phyloP scores from a whole-genome alignment of 495 filamentous ascomycete species.

The Letharia lupina region DNA sequence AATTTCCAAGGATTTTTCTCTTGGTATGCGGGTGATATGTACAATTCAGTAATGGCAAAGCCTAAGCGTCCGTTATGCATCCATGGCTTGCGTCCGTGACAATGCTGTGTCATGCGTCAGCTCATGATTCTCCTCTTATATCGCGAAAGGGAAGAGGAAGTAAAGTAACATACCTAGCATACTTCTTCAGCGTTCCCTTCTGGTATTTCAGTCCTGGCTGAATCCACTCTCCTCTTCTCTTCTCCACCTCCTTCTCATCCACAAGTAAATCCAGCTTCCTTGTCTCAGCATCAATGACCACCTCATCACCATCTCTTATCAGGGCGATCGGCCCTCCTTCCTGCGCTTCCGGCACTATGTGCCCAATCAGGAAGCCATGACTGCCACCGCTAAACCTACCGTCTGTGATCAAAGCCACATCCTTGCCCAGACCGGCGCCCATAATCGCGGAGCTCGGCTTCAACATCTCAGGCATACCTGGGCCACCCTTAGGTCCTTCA shows the following conservation, averaged over 20 bases:
- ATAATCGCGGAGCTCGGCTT: slow-evolving; percentile 78
- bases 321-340: slow-evolving; percentile 51
- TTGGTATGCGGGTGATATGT: neutral
- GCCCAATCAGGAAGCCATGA: slow-evolving; percentile 50
- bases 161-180: slow-evolving; percentile 42
- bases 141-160: neutral
- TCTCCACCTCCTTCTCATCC: slow-evolving; percentile 52
- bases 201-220: slow-evolving; percentile 58
- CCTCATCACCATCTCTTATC: slow-evolving; percentile 44
- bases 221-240: slow-evolving; percentile 55
- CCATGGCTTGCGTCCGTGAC: slow-evolving; percentile 72
- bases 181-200: slow-evolving; percentile 71
- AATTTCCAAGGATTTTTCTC: neutral
- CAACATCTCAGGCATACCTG: slow-evolving; percentile 74
- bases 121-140: neutral
- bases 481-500: slow-evolving; percentile 46
- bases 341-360: slow-evolving; percentile 52
- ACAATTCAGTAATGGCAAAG: slow-evolving; percentile 5
- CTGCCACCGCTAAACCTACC: slow-evolving; percentile 52
- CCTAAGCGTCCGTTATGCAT: slow-evolving; percentile 62
- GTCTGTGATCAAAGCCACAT: slow-evolving; percentile 67
- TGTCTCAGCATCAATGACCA: slow-evolving; percentile 49
- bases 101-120: slow-evolving; percentile 23
- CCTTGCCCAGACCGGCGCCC: slow-evolving; percentile 74
- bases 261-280: slow-evolving; percentile 47